Conservation (phyloP, 805 yeast genomes). For the Yamadazyma sp. region DNA sequence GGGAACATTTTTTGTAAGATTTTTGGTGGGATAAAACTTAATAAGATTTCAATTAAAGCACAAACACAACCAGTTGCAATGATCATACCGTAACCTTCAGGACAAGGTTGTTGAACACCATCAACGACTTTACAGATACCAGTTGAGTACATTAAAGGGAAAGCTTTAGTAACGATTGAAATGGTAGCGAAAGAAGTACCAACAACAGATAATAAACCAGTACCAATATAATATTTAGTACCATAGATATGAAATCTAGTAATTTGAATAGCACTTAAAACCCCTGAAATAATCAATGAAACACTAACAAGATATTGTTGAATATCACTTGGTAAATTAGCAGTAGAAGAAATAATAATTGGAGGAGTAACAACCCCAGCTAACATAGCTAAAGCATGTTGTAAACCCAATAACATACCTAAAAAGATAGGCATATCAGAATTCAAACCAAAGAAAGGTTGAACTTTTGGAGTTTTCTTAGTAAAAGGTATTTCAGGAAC, state of each 20-base stretch:
- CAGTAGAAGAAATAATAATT: slow-evolving; percentile 60
- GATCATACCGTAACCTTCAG: slow-evolving; percentile 86
- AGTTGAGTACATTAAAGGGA: slow-evolving; percentile 74
- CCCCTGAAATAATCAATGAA: slow-evolving; percentile 38
- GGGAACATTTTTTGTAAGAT: slow-evolving; percentile 75
- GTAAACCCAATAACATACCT: slow-evolving; percentile 78
- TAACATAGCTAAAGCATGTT: slow-evolving; percentile 85
- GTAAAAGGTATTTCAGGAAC: slow-evolving; percentile 75
- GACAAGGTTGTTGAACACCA: slow-evolving; percentile 74
- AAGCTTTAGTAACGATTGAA: slow-evolving; percentile 68
- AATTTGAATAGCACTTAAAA: slow-evolving; percentile 60
- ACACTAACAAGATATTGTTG: slow-evolving; percentile 37
- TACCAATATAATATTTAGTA: slow-evolving; percentile 78
- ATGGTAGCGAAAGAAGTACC: slow-evolving; percentile 91
- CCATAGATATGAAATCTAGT: slow-evolving; percentile 73
- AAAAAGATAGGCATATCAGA: slow-evolving; percentile 78
- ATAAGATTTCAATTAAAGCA: slow-evolving; percentile 66
- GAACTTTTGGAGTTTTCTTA: slow-evolving; percentile 45
- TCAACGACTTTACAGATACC: slow-evolving; percentile 50
- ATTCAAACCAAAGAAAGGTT: slow-evolving; percentile 81
- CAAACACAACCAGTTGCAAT: slow-evolving; percentile 79
- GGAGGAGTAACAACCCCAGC: slow-evolving; percentile 91
- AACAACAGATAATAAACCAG: slow-evolving; percentile 85
- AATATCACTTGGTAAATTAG: slow-evolving; percentile 49
- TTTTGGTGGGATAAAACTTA: slow-evolving; percentile 77